A percentile compares a stretch with the other conserved stretches of the same genome.
Conservation (phyloP, 768 basidiomycete genomes). For the Mycena rebaudengoi region DNA sequence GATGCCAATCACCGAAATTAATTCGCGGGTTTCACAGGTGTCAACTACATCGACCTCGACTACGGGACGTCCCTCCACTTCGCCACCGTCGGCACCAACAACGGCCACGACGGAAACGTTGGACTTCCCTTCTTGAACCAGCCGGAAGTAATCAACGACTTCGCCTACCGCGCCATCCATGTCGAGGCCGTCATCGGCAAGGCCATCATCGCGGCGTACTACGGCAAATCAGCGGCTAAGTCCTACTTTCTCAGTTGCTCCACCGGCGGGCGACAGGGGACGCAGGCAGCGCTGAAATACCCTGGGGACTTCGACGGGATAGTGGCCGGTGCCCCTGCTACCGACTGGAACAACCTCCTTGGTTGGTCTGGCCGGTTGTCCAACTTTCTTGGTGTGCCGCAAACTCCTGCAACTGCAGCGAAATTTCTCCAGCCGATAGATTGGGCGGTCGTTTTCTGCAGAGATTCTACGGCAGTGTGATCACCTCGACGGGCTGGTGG, state of each 20-base stretch:
- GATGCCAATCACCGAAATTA: no score
- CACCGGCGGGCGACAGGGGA: no score
- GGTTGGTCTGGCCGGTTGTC: no score
- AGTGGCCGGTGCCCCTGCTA: background rate
- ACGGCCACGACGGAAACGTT: conserved; percentile 27
- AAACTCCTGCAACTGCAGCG: no score
- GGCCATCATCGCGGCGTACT: background rate
- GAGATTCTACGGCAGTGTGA: conserved; percentile 21
- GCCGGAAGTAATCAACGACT: conserved; percentile 31
- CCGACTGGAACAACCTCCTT: background rate
- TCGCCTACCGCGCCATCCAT: background rate
- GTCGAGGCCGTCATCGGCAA: background rate
- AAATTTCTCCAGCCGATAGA: no score
- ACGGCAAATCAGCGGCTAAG: background rate
- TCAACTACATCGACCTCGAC: conserved; percentile 1
- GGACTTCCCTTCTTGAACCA: conserved; percentile 25
- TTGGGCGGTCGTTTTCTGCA: no score
- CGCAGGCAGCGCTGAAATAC: background rate
- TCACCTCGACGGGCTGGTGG: conserved; percentile 26
- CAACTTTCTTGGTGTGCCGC: no score
- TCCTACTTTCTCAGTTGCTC: background rate
- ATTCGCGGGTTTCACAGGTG: no score
- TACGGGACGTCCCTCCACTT: conserved; percentile 19
- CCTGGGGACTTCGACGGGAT: background rate
- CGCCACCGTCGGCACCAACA: conserved; percentile 26